A percentile compares a stretch with the other conserved stretches of the same genome.
These are phyloP conservation scores for Alternaria ventricosa DNA, from an alignment of 2,329 filamentous ascomycete species.

Conservation along the genomic window DNA sequence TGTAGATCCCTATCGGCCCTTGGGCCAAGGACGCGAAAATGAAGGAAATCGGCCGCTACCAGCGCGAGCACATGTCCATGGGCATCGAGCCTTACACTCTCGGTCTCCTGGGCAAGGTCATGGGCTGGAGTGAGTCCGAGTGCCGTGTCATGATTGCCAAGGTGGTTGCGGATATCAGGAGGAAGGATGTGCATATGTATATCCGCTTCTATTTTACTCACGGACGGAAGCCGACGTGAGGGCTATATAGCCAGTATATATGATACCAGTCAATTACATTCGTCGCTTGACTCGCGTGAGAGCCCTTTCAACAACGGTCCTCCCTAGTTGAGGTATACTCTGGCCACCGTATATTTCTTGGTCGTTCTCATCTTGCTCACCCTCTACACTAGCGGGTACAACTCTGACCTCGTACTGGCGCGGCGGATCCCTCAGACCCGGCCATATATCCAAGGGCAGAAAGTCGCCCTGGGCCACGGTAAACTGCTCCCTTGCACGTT, in stretches of 20 bases:
- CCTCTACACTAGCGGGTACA: constrained; percentile 19
- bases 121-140: constrained; percentile 45
- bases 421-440: constrained; percentile 57
- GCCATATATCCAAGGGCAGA: constrained; percentile 87
- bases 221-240: constrained; percentile 35
- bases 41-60: constrained; percentile 58
- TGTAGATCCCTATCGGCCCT: constrained; percentile 41
- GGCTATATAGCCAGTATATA: neutral
- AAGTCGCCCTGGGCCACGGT: constrained; percentile 83
- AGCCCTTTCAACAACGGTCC: constrained; percentile 45
- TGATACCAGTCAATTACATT: constrained; percentile 34
- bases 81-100: constrained; percentile 47
- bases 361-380: constrained; percentile 22
- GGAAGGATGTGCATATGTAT: constrained; percentile 38
- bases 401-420: constrained; percentile 43
- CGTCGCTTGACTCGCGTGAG: constrained; percentile 45
- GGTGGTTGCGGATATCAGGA: constrained; percentile 40
- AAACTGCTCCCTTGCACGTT: constrained; percentile 76
- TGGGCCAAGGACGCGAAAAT: constrained; percentile 58
- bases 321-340: constrained; percentile 45
- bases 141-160: constrained; percentile 45
- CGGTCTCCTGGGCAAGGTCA: constrained; percentile 44
- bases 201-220: constrained; percentile 45
- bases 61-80: constrained; percentile 45
- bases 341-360: constrained; percentile 24